phyloP scores from a whole-genome alignment of 2,329 filamentous ascomycete genomes.

The Diaporthe longicolla region DNA sequence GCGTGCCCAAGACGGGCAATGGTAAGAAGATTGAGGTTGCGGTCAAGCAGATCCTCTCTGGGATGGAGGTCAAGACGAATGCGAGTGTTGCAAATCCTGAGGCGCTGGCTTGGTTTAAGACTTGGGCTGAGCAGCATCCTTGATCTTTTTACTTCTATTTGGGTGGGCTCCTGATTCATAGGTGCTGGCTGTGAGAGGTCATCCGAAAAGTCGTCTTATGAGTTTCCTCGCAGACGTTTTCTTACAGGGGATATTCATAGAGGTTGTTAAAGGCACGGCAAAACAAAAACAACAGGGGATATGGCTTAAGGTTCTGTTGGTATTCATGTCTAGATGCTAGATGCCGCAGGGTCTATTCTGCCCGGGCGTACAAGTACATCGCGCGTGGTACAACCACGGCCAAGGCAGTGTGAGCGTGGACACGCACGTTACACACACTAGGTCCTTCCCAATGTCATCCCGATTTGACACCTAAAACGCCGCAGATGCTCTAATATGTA shows the following conservation, averaged over 20 bases:
- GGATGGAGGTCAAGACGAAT: conserved; percentile 87
- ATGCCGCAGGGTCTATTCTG: conserved; percentile 24
- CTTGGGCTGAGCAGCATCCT: conserved; percentile 75
- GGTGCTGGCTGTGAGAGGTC: neutral
- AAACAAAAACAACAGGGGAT: conserved; percentile 27
- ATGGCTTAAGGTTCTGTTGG: neutral
- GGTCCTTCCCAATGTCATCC: neutral
- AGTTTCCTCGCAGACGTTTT: neutral
- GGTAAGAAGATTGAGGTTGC: conserved; percentile 98
- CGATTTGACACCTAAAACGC: conserved; percentile 31
- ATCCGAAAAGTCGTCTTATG: neutral
- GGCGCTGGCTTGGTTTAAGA: conserved; percentile 88
- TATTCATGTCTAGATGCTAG: conserved; percentile 35
- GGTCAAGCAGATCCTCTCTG: conserved; percentile 95
- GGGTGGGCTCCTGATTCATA: neutral
- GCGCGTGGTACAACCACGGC: neutral
- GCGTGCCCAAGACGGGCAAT: conserved; percentile 92
- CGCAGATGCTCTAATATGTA: conserved; percentile 33
- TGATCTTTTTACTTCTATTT: neutral
- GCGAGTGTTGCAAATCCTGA: conserved; percentile 94
- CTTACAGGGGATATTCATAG: neutral
- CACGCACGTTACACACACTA: neutral
- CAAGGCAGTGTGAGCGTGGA: conserved; percentile 1
- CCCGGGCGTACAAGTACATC: conserved; percentile 33
- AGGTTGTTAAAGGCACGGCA: neutral